Conservation (phyloP, 768 basidiomycete species). For the Mrakia gelida region DNA sequence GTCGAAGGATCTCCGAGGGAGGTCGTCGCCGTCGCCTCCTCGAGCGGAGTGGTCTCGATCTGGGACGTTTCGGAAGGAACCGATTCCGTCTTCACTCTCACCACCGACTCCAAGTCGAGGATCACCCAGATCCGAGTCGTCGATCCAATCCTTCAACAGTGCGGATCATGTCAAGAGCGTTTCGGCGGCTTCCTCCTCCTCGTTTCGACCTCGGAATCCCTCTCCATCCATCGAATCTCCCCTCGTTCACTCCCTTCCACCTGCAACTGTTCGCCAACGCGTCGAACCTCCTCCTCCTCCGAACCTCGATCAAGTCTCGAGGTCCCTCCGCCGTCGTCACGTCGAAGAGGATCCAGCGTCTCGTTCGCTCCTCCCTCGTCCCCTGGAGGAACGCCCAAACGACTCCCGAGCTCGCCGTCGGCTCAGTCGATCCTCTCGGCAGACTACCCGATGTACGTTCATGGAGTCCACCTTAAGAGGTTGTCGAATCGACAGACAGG, state of each 20-base stretch:
- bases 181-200: conserved; percentile 64
- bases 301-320: conserved; percentile 1
- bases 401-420: conserved; percentile 52
- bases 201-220: conserved; percentile 60
- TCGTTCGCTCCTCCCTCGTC: conserved; percentile 47
- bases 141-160: conserved; percentile 56
- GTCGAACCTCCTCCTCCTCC: neutral
- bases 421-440: conserved; percentile 48
- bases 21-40: conserved; percentile 33
- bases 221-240: conserved; percentile 60
- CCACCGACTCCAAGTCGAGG: conserved; percentile 52
- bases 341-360: conserved; percentile 2
- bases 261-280: neutral
- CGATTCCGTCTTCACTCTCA: conserved; percentile 54
- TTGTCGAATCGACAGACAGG: conserved; percentile 56
- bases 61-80: conserved; percentile 30
- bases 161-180: conserved; percentile 66
- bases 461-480: conserved; percentile 70
- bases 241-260: neutral
- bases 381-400: conserved; percentile 49
- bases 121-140: conserved; percentile 60
- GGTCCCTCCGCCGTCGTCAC: neutral
- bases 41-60: conserved; percentile 34
- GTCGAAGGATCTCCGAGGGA: conserved; percentile 38
- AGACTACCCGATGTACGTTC: conserved; percentile 72